Conservation (phyloP, 257 asterid genomes). For the Fraxinus anomala region DNA sequence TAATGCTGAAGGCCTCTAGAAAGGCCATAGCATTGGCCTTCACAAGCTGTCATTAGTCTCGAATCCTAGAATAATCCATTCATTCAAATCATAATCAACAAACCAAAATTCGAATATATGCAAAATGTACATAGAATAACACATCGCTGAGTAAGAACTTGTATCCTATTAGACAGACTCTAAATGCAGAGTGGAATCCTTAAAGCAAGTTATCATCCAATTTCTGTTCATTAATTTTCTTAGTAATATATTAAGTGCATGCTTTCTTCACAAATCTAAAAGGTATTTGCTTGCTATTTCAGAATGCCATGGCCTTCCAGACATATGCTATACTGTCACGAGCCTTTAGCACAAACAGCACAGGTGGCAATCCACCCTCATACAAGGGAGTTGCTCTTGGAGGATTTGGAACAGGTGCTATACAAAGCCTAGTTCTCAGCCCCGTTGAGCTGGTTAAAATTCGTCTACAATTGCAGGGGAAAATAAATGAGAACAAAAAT, state of each 20-base stretch:
- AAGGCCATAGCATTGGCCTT: too few relatives aligned
- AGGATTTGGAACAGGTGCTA: conserved; percentile 51
- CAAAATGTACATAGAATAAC: too few relatives aligned
- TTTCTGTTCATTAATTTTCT: not conserved
- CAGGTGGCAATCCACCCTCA: conserved; percentile 36
- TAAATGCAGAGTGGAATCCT: too few relatives aligned
- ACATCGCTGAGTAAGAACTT: too few relatives aligned
- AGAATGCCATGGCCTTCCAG: conserved; percentile 59
- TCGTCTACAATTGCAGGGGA: conserved; percentile 44
- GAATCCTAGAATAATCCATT: too few relatives aligned
- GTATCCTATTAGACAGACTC: too few relatives aligned
- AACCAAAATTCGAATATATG: too few relatives aligned
- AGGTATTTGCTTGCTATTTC: conserved; percentile 12
- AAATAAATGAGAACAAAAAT: not conserved
- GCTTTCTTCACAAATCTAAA: too few relatives aligned
- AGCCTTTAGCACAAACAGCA: conserved; percentile 28
- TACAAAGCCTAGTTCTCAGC: conserved; percentile 45
- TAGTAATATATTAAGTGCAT: too few relatives aligned
- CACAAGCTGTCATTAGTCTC: too few relatives aligned
- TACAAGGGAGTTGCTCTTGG: conserved; percentile 45
- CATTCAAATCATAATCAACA: too few relatives aligned
- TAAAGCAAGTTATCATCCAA: not conserved
- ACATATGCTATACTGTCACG: conserved; percentile 41
- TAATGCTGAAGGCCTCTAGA: too few relatives aligned
- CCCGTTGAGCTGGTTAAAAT: conserved; percentile 52